These are phyloP conservation scores for Cercospora sojina DNA, from an alignment of 2,329 filamentous ascomycete genomes.

Conservation along the genomic window DNA sequence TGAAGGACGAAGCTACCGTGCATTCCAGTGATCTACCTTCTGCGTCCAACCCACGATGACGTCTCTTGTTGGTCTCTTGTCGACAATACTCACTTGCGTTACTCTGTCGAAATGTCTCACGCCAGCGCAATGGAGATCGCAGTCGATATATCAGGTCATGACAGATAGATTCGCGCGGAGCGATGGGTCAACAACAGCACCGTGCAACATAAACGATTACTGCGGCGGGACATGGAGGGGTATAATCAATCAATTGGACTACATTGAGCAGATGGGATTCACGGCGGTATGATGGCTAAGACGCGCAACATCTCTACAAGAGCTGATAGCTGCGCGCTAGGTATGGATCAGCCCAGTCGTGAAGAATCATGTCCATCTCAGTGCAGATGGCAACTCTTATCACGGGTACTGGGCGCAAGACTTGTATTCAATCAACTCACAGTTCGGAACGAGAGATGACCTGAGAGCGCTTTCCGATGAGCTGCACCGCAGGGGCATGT, in stretches of 20 bases:
- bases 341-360: constrained; percentile 45
- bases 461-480: constrained; percentile 46
- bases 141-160: constrained; percentile 60
- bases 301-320: neutral
- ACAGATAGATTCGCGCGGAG: constrained; percentile 57
- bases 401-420: constrained; percentile 51
- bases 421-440: constrained; percentile 46
- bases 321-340: constrained; percentile 3
- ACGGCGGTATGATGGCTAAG: constrained; percentile 35
- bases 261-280: constrained; percentile 53
- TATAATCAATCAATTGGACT: constrained; percentile 47
- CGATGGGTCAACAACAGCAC: constrained; percentile 46
- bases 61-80: constrained; percentile 10
- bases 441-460: constrained; percentile 49
- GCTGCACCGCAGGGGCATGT: constrained; percentile 49
- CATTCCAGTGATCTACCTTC: constrained; percentile 20
- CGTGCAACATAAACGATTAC: constrained; percentile 45
- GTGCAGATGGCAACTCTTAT: constrained; percentile 45
- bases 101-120: constrained; percentile 10
- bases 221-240: constrained; percentile 53
- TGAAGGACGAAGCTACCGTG: constrained; percentile 7
- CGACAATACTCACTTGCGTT: constrained; percentile 12
- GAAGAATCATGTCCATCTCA: constrained; percentile 40
- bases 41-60: constrained; percentile 11
- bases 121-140: constrained; percentile 41